Percentiles rank a stretch among this genome's conserved stretches.
Conservation (phyloP, 176 grass and related monocot genomes). For the Cymbopogon citratus region DNA sequence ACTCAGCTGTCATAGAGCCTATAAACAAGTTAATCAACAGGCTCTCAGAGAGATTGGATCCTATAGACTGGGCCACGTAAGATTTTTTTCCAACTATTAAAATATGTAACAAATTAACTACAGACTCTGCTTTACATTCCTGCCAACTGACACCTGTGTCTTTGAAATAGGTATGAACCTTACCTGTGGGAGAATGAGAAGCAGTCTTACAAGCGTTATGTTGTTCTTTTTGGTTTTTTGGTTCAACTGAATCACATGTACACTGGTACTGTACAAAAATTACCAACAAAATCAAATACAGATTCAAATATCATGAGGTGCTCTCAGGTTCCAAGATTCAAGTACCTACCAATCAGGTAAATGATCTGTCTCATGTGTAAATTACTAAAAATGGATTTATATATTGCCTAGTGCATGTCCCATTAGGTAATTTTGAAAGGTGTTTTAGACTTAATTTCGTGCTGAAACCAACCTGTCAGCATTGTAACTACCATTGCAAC, state of each 20-base stretch:
- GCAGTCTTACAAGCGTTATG: conserved; percentile 96
- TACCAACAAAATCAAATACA: conserved; percentile 91
- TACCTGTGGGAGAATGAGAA: conserved; percentile 99
- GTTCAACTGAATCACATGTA: conserved; percentile 96
- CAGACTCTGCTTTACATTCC: not conserved
- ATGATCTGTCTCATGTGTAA: conserved; percentile 17
- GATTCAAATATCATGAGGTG: conserved; percentile 97
- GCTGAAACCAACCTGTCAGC: not conserved
- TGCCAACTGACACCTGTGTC: conserved; percentile 22
- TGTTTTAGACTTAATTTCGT: not conserved
- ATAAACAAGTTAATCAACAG: conserved; percentile 66
- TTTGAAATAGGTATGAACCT: conserved; percentile 81
- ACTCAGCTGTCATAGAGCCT: conserved; percentile 54
- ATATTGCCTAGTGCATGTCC: not conserved
- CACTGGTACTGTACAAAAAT: conserved; percentile 70
- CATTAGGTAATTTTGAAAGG: not conserved
- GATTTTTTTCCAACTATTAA: conserved; percentile 31
- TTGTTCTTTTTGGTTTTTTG: conserved; percentile 92
- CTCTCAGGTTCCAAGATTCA: conserved; percentile 94
- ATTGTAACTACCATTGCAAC: not conserved
- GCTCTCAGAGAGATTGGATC: conserved; percentile 85
- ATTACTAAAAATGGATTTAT: not conserved
- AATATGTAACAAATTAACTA: conserved; percentile 9
- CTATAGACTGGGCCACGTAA: conserved; percentile 99
- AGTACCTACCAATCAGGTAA: conserved; percentile 99